Conservation (phyloP, 257 asterid genomes). For the Solanum appendiculatum region DNA sequence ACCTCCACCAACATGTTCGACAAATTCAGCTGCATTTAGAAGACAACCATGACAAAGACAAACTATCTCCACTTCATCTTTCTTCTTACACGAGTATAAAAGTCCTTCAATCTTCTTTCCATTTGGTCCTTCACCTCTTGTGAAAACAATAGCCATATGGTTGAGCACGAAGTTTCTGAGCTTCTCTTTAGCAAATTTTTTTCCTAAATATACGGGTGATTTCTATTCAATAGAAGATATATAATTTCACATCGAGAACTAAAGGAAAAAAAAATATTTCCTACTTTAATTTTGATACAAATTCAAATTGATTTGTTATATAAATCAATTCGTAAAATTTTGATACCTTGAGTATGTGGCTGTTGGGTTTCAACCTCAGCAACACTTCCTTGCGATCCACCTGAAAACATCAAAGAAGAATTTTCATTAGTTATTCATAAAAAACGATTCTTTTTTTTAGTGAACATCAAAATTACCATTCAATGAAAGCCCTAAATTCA, state of each 20-base stretch:
- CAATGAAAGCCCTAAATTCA: conserved; percentile 38
- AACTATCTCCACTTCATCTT: conserved; percentile 53
- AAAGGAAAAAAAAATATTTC: neutral
- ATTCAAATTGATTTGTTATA: too few relatives aligned
- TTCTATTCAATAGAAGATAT: neutral
- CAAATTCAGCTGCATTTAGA: conserved; percentile 58
- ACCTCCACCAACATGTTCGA: conserved; percentile 54
- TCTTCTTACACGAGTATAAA: conserved; percentile 39
- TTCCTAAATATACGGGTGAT: neutral
- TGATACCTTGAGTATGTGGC: conserved; percentile 31
- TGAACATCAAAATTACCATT: neutral
- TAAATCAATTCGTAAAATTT: too few relatives aligned
- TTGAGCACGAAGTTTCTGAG: conserved; percentile 23
- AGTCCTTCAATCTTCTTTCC: conserved; percentile 46
- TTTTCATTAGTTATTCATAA: conserved; percentile 45
- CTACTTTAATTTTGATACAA: neutral
- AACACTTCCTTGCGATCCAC: conserved; percentile 36
- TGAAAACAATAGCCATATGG: conserved; percentile 47
- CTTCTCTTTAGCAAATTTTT: neutral
- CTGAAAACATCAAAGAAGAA: conserved; percentile 7
- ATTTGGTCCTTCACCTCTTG: conserved; percentile 34
- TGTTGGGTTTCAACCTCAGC: conserved; percentile 33
- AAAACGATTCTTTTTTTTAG: too few relatives aligned
- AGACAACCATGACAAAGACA: conserved; percentile 69
- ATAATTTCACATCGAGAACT: neutral